phyloP scores from a whole-genome alignment of 768 basidiomycete genomes.

The Collybia sp. region DNA sequence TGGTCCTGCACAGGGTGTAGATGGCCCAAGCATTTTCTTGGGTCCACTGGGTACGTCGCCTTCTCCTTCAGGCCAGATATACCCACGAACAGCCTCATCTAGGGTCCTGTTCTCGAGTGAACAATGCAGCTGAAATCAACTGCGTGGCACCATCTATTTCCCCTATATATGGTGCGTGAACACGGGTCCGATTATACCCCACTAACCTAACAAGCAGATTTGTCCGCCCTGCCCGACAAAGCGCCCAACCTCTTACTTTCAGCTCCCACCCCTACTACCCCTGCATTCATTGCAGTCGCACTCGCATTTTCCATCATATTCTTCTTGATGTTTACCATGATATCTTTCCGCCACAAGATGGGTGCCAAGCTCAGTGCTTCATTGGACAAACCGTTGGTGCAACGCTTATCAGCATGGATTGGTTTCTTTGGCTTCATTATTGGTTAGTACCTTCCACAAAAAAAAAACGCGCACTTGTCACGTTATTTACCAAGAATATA shows the following conservation, averaged over 20 bases:
- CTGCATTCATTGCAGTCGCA: constrained; percentile 59
- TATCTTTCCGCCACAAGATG: constrained; percentile 64
- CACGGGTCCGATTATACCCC: neutral
- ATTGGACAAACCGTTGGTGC: constrained; percentile 54
- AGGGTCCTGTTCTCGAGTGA: constrained; percentile 66
- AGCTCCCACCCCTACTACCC: constrained; percentile 56
- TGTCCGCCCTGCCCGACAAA: constrained; percentile 54
- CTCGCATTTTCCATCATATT: constrained; percentile 55
- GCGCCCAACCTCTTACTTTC: constrained; percentile 52
- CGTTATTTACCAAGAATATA: constrained; percentile 17
- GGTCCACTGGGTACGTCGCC: constrained; percentile 55
- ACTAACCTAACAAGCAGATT: constrained; percentile 37
- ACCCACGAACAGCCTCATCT: constrained; percentile 1
- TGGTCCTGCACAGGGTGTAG: constrained; percentile 29
- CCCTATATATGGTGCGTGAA: constrained; percentile 55
- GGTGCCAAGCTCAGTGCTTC: constrained; percentile 40
- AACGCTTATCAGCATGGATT: constrained; percentile 64
- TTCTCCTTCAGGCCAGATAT: neutral
- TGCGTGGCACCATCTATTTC: constrained; percentile 54
- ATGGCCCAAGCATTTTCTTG: constrained; percentile 66
- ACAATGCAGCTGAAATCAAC: constrained; percentile 41
- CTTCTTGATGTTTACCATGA: constrained; percentile 60
- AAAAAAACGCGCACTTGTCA: neutral
- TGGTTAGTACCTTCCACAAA: constrained; percentile 41
- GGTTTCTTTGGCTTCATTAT: constrained; percentile 75